Evolutionary conservation across 202 grass and related monocot species (phyloP).

Genomic region (Schoenoplectus tabernaemontani): DNA sequence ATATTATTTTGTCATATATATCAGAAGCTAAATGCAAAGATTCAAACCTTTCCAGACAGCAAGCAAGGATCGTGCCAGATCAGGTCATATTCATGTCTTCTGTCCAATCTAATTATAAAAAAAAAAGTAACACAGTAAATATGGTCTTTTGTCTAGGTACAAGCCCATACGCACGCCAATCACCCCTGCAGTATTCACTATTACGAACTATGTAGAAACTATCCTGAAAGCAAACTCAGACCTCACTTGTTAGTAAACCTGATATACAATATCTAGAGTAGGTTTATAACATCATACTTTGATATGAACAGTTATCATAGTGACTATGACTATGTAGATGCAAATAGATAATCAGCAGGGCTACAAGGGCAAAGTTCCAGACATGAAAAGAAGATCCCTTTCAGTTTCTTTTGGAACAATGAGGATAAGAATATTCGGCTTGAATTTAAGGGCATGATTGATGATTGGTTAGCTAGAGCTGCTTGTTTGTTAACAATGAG

Average conservation of each 20-base stretch:
- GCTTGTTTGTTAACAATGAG: too few relatives aligned
- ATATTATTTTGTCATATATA: too few relatives aligned
- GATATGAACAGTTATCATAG: too few relatives aligned
- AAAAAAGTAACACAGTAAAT: background rate
- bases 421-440: constrained; percentile 84
- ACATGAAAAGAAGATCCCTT: constrained; percentile 36
- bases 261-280: background rate
- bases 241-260: too few relatives aligned
- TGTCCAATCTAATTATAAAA: constrained; percentile 57
- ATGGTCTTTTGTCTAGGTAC: too few relatives aligned
- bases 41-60: constrained; percentile 71
- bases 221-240: too few relatives aligned
- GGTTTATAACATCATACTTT: background rate
- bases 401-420: constrained; percentile 79
- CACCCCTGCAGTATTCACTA: too few relatives aligned
- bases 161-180: too few relatives aligned
- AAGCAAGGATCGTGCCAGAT: constrained; percentile 62
- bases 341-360: background rate
- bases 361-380: background rate
- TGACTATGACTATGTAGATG: too few relatives aligned
- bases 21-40: constrained; percentile 3
- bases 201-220: too few relatives aligned
- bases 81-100: constrained; percentile 64
- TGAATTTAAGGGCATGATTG: constrained; percentile 80
- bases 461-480: constrained; percentile 73